Conservation (phyloP, 2,329 filamentous ascomycete species). For the Dendrostoma leiphaemia region DNA sequence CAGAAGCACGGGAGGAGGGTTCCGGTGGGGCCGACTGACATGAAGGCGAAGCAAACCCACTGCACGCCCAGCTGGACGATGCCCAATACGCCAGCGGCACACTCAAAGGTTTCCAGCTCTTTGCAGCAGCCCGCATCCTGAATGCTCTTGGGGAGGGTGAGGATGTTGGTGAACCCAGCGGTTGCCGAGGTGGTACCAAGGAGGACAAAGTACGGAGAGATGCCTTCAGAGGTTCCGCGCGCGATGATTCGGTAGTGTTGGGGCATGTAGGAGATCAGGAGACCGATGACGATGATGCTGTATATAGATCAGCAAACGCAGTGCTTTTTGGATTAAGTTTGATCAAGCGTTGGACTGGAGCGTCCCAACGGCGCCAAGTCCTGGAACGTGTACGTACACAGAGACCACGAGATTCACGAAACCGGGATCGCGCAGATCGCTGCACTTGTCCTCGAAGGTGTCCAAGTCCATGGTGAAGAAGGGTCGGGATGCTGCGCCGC, state of each 20-base stretch:
- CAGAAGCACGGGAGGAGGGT: background rate
- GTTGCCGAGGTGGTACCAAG: constrained; percentile 90
- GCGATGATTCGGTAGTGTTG: constrained; percentile 91
- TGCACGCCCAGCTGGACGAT: constrained; percentile 90
- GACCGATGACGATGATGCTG: constrained; percentile 77
- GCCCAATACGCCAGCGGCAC: constrained; percentile 79
- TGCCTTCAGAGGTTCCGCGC: constrained; percentile 83
- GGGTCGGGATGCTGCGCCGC: background rate
- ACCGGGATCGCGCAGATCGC: constrained; percentile 50
- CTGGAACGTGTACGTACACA: constrained; percentile 40
- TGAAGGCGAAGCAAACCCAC: constrained; percentile 87
- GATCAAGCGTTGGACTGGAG: too few species aligned
- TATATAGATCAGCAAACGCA: constrained; percentile 21
- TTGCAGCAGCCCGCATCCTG: constrained; percentile 84
- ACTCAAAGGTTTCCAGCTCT: constrained; percentile 77
- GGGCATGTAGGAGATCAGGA: constrained; percentile 89
- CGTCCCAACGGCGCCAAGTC: too few species aligned
- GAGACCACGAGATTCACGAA: constrained; percentile 56
- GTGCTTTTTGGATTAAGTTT: background rate
- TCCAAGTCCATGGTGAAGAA: constrained; percentile 34
- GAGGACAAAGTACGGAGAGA: constrained; percentile 92
- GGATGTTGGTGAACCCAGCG: constrained; percentile 86
- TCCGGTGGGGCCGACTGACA: constrained; percentile 56
- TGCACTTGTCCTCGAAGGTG: constrained; percentile 40
- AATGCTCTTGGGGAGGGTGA: constrained; percentile 80